phyloP scores from a whole-genome alignment of 441 rosid species.

The Populus trichocarpa region DNA sequence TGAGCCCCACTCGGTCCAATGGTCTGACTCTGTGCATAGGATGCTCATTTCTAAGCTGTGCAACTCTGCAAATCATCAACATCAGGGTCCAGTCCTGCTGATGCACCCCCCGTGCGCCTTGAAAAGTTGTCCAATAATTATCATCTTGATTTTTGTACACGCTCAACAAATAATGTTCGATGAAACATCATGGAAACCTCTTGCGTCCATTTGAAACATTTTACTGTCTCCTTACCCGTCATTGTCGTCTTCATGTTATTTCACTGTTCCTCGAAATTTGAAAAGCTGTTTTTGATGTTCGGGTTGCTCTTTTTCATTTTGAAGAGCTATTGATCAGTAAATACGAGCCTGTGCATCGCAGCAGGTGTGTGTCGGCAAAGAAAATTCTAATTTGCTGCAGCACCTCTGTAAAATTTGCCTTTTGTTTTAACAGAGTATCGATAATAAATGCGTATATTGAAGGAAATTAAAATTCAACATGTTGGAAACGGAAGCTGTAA shows the following conservation, averaged over 20 bases:
- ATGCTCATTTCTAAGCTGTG: constrained; percentile 3
- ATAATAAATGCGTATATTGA: background rate
- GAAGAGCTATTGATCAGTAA: background rate
- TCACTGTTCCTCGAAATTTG: background rate
- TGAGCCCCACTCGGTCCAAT: constrained; percentile 31
- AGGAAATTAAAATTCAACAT: background rate
- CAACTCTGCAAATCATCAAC: constrained; percentile 12
- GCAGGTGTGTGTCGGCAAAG: background rate
- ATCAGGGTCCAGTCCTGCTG: constrained; percentile 25
- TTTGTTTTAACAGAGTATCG: too few species aligned
- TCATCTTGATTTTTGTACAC: background rate
- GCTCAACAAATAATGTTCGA: background rate
- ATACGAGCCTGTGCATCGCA: background rate
- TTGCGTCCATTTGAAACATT: background rate
- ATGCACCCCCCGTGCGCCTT: constrained; percentile 33
- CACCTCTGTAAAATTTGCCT: background rate
- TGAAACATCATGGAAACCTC: background rate
- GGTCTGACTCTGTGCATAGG: constrained; percentile 22
- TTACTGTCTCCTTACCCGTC: background rate
- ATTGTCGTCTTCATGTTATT: too few species aligned
- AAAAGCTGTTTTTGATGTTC: background rate
- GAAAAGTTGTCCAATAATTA: constrained; percentile 22
- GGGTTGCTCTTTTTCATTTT: too few species aligned
- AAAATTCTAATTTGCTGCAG: background rate
- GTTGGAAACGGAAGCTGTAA: too few species aligned